A percentile compares a stretch with the other conserved stretches of the same genome.
These are phyloP conservation scores for Calonectria pseudoturangicola DNA, from an alignment of 2,329 filamentous ascomycete species.

Conservation along the genomic window DNA sequence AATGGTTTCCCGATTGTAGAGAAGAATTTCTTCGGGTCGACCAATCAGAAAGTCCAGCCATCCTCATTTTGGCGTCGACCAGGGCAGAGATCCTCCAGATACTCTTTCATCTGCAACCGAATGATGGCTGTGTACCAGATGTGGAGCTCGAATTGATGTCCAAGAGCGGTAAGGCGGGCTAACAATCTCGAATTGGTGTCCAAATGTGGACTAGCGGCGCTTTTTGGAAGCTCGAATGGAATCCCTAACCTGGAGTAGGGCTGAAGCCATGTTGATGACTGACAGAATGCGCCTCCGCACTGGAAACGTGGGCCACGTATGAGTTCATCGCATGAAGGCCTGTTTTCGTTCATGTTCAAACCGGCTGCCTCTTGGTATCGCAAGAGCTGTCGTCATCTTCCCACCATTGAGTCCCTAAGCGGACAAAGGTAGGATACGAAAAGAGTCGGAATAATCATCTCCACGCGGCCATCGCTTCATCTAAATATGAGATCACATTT, in stretches of 20 bases:
- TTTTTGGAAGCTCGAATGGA: conserved; percentile 49
- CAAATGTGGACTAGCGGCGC: neutral
- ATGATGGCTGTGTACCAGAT: conserved; percentile 45
- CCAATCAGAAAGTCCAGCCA: conserved; percentile 38
- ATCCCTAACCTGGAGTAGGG: conserved; percentile 43
- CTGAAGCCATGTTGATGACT: neutral
- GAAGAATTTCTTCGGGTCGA: neutral
- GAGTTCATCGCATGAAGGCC: neutral
- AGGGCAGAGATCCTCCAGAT: conserved; percentile 36
- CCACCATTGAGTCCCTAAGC: neutral
- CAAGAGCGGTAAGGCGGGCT: conserved; percentile 14
- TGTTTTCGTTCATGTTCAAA: neutral
- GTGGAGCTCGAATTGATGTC: conserved; percentile 26
- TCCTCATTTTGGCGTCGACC: neutral
- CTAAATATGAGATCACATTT: too few species aligned
- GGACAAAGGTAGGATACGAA: neutral
- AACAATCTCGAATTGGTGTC: conserved; percentile 47
- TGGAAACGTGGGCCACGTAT: neutral
- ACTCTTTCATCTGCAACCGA: conserved; percentile 29
- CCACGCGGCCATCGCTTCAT: neutral
- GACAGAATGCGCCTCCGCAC: neutral
- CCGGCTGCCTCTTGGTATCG: neutral
- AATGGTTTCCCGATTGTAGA: conserved; percentile 49
- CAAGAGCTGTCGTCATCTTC: neutral
- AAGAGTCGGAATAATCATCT: neutral